Evolutionary conservation across 805 yeast genomes (phyloP).

Genomic region (Schwanniomyces sp.): DNA sequence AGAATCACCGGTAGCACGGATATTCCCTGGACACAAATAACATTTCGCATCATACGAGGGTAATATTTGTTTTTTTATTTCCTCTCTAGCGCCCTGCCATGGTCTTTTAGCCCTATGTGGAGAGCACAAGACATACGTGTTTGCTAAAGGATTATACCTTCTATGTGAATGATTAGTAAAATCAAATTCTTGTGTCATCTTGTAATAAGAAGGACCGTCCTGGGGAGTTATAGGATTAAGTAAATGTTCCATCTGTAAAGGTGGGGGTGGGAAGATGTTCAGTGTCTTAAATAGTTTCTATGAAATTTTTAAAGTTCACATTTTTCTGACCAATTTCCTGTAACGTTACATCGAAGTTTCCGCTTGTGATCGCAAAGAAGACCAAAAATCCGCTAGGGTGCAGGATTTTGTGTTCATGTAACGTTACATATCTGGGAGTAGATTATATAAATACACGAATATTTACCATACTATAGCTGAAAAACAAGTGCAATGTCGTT

Average conservation of each 20-base stretch:
- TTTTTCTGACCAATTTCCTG: not conserved
- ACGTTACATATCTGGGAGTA: conserved; percentile 8
- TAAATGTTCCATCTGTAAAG: conserved; percentile 14
- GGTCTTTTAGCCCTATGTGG: conserved; percentile 80
- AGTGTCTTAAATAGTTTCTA: not conserved
- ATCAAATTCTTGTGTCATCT: conserved; percentile 37
- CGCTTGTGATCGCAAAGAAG: not conserved
- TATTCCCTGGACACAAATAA: conserved; percentile 71
- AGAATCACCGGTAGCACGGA: conserved; percentile 57
- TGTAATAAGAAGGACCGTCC: conserved; percentile 13
- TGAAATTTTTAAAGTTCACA: not conserved
- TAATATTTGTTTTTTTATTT: conserved; percentile 34
- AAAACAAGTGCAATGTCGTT: not conserved
- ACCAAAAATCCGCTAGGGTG: not conserved
- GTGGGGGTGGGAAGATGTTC: not conserved
- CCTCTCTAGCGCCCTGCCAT: conserved; percentile 77
- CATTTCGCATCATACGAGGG: conserved; percentile 65
- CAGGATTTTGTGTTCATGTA: conserved; percentile 2
- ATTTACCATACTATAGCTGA: not conserved
- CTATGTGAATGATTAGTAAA: conserved; percentile 64
- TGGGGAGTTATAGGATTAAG: conserved; percentile 18
- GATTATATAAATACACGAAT: not conserved
- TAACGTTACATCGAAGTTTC: conserved; percentile 7
- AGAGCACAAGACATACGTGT: conserved; percentile 67
- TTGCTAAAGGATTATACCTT: conserved; percentile 68